Evolutionary conservation across 208 protist species (phyloP), one percentile per base, ranked within the genome.

Genomic region (Acanthamoeba pearcei): DNA sequence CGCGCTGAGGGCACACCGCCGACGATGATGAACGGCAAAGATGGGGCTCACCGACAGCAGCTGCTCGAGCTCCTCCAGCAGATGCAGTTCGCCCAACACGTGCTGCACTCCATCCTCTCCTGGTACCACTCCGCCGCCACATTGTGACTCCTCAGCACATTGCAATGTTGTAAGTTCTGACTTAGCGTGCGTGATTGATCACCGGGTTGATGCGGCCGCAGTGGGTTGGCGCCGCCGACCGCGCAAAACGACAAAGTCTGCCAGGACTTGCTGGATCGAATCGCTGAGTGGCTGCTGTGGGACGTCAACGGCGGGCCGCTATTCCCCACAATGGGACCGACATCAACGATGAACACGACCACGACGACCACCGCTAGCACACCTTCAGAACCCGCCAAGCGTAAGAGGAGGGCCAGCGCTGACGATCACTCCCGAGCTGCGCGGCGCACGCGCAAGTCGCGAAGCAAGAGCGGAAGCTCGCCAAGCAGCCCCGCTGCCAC

Each of bases 71-170:
- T 32, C 64, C 19, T 72, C 24, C 35, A 76, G 27, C 68, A 76
- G 29, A 76, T 76, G 68, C 68, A 76, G 68, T 46, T 46, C 35
- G 68, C 68, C 12, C 68, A 42, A n/a, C 68, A 76, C 68, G 38
- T 42, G 15, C 68, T 76, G 1, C 27, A 76, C 68, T 32, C 68
- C 8, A 46, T 46, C 19, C 68, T 76, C 29, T 8, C 68, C 68
- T 46, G 68, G 68, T 76, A 68, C 62, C 17, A 29, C 24, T 27
- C 24, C 13, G 9, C 53, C 15, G 53, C 53, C 53, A 46, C 42
- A 10, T 46, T 46, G 42, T 0, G 0, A 42, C 38, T 42, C 38
- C 38, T 5, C 38, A 5, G 38, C 3, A 5, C 42, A 10, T 46
- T 46, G 42, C 42, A 46, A 46, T 46, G 4, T 46, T 46, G 42